Evolutionary conservation across 805 yeast species (phyloP).

Genomic region (Schwanniomyces sp.): DNA sequence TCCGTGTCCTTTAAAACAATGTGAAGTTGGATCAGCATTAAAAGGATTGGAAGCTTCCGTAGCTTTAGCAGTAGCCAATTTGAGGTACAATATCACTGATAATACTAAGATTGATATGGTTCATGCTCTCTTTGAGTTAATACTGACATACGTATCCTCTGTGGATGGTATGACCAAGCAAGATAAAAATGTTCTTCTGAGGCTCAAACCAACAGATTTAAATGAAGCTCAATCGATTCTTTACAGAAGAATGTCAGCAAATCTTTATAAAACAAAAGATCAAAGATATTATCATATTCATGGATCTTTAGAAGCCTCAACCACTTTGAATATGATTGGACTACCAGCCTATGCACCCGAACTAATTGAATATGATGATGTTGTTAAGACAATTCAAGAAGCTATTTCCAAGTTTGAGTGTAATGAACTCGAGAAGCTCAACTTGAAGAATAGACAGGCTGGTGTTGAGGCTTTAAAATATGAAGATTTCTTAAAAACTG

Average conservation of each 20-base stretch:
- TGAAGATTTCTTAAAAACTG: constrained; percentile 24
- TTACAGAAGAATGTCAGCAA: constrained; percentile 9
- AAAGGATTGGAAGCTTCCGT: constrained; percentile 21
- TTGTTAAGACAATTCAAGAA: constrained; percentile 18
- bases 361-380: constrained; percentile 20
- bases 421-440: constrained; percentile 26
- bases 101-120: constrained; percentile 15
- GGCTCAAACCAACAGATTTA: constrained; percentile 1
- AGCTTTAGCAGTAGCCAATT: constrained; percentile 15
- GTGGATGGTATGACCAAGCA: constrained; percentile 26
- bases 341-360: constrained; percentile 19
- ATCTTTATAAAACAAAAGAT: constrained; percentile 28
- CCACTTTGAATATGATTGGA: constrained; percentile 23
- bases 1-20: constrained; percentile 25
- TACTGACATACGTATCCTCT: constrained; percentile 30
- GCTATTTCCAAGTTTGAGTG: constrained; percentile 20
- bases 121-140: constrained; percentile 26
- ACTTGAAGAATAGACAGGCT: constrained; percentile 27
- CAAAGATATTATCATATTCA: constrained; percentile 27
- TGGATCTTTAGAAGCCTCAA: constrained; percentile 30
- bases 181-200: constrained; percentile 15
- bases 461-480: constrained; percentile 27
- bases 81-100: constrained; percentile 12
- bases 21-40: constrained; percentile 22
- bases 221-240: constrained; percentile 8